phyloP scores from a whole-genome alignment of 495 filamentous ascomycete species.

The Lophiostoma macrostomum region DNA sequence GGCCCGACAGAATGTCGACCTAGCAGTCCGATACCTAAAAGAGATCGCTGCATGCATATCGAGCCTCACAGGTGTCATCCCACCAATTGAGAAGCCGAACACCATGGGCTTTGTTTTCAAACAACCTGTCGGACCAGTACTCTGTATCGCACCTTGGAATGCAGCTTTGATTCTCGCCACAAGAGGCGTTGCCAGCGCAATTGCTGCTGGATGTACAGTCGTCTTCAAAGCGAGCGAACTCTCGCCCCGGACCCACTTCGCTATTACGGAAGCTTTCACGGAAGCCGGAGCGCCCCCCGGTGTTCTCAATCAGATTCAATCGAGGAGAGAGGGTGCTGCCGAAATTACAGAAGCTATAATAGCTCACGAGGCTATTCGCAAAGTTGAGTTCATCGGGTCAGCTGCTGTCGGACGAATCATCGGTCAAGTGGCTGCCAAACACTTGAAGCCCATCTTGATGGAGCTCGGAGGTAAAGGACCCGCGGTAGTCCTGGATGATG shows the following conservation, averaged over 20 bases:
- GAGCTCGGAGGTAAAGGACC: conserved; percentile 39
- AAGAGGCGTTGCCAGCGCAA: conserved; percentile 16
- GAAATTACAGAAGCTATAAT: conserved; percentile 36
- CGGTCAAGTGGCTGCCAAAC: conserved; percentile 34
- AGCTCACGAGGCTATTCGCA: conserved; percentile 34
- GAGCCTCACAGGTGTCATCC: conserved; percentile 29
- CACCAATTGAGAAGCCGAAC: conserved; percentile 35
- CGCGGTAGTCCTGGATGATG: conserved; percentile 40
- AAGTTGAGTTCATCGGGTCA: conserved; percentile 40
- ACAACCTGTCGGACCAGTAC: conserved; percentile 35
- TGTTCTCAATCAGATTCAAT: conserved; percentile 34
- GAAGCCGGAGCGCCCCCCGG: conserved; percentile 37
- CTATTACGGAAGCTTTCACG: conserved; percentile 31
- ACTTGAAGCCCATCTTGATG: conserved; percentile 40
- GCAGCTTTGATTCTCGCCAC: conserved; percentile 33
- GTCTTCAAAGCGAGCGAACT: conserved; percentile 25
- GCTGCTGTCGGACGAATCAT: conserved; percentile 37
- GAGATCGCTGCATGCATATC: conserved; percentile 35
- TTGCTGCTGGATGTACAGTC: conserved; percentile 27
- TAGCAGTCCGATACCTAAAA: conserved; percentile 26
- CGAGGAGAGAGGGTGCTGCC: conserved; percentile 30
- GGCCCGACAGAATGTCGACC: conserved; percentile 31
- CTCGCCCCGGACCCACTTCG: conserved; percentile 32
- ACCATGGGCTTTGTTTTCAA: conserved; percentile 37
- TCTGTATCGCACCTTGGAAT: conserved; percentile 39